A percentile compares a stretch with the other conserved stretches of the same genome.
Evolutionary conservation across 768 basidiomycete species (phyloP).

Genomic region (Pisolithus sp.): DNA sequence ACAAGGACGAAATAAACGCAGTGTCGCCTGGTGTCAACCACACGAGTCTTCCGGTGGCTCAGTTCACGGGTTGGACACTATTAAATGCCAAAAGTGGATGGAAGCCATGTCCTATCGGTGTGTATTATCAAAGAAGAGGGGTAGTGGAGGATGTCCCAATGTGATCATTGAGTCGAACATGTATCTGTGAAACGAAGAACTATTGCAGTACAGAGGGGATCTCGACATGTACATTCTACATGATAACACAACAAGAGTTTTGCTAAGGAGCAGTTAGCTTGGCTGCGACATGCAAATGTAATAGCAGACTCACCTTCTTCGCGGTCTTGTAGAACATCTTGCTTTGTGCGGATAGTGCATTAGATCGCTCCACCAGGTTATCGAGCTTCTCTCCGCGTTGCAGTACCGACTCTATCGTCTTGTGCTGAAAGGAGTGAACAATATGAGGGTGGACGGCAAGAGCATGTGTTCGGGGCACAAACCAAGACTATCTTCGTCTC

Average conservation of each 20-base stretch:
- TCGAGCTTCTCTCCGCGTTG: conserved; percentile 96
- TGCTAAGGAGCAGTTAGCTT: conserved; percentile 46
- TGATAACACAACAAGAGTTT: conserved; percentile 91
- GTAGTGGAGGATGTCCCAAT: not conserved
- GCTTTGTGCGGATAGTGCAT: conserved; percentile 79
- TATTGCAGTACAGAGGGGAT: not conserved
- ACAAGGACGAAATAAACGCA: not conserved
- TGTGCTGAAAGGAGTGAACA: conserved; percentile 57
- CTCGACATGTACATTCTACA: conserved; percentile 38
- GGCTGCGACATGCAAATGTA: conserved; percentile 2
- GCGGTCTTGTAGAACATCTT: conserved; percentile 99
- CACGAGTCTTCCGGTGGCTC: not conserved
- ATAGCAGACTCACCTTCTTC: conserved; percentile 70
- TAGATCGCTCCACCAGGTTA: conserved; percentile 90
- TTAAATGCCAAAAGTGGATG: conserved; percentile 38
- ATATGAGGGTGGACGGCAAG: not conserved
- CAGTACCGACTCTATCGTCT: conserved; percentile 96
- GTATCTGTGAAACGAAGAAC: not conserved
- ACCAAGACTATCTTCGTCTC: conserved; percentile 99
- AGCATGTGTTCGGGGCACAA: conserved; percentile 23
- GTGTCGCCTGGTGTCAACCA: not conserved
- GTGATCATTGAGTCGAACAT: not conserved
- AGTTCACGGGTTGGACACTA: conserved; percentile 35
- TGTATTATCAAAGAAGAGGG: conserved; percentile 24
- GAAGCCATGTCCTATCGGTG: conserved; percentile 60